These are phyloP conservation scores for Debaryomyces robertsiae DNA, from an alignment of 1,139 yeast species.

Conservation along the genomic window DNA sequence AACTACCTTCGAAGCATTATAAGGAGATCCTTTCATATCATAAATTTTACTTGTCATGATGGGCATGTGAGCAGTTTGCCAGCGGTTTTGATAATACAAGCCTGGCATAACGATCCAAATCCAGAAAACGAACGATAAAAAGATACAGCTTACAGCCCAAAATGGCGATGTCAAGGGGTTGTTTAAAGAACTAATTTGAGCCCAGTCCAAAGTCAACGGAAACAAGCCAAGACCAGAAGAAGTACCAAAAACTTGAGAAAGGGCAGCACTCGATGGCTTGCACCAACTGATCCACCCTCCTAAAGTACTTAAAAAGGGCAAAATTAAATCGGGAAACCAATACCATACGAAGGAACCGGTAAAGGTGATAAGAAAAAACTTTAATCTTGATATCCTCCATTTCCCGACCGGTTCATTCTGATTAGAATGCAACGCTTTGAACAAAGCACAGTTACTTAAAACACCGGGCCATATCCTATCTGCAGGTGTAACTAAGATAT, in stretches of 20 bases:
- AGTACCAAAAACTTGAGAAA: constrained; percentile 65
- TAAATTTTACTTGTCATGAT: constrained; percentile 20
- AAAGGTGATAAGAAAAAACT: constrained; percentile 34
- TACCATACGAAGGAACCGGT: constrained; percentile 36
- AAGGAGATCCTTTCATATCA: constrained; percentile 47
- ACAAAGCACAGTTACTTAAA: constrained; percentile 48
- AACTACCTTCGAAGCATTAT: constrained; percentile 47
- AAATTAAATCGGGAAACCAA: constrained; percentile 46
- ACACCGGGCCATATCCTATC: constrained; percentile 69
- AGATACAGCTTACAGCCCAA: constrained; percentile 24
- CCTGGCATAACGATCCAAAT: constrained; percentile 24
- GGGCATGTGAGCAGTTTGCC: constrained; percentile 21
- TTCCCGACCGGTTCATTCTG: constrained; percentile 57
- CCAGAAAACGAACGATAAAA: constrained; percentile 27
- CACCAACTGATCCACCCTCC: constrained; percentile 46
- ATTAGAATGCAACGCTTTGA: constrained; percentile 54
- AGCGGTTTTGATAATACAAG: constrained; percentile 22
- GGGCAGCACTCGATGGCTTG: constrained; percentile 44
- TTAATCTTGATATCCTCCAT: constrained; percentile 42
- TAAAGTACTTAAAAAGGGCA: constrained; percentile 19
- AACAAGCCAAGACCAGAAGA: constrained; percentile 61
- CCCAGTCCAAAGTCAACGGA: constrained; percentile 46
- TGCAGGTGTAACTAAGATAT: constrained; percentile 62
- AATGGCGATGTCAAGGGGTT: constrained; percentile 16
- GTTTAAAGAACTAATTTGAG: constrained; percentile 13